phyloP scores from a whole-genome alignment of 129 eudicot species.

The Flaveria linearis region DNA sequence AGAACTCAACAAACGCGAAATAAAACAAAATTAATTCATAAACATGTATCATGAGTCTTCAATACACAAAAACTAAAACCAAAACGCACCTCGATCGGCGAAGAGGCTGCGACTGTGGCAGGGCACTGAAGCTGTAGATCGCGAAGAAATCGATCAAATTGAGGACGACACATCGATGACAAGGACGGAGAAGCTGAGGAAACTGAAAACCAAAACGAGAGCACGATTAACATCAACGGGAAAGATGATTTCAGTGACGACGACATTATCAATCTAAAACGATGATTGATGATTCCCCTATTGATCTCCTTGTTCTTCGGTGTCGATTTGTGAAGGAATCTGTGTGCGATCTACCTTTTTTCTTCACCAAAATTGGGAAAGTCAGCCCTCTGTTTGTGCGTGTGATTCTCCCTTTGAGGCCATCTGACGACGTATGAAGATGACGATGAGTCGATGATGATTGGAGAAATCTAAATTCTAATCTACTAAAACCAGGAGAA shows the following conservation, averaged over 20 bases:
- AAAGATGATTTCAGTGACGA: constrained; percentile 15
- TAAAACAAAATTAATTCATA: not conserved
- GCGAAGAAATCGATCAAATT: constrained; percentile 21
- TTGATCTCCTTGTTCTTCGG: constrained; percentile 3
- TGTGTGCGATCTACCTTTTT: constrained; percentile 19
- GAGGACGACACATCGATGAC: constrained; percentile 24
- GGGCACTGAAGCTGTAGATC: constrained; percentile 46
- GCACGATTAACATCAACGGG: constrained; percentile 12
- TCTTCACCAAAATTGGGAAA: constrained; percentile 15
- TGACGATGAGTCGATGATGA: constrained; percentile 13
- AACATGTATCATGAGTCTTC: not conserved
- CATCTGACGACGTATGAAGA: constrained; percentile 29
- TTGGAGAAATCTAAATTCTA: constrained; percentile 25
- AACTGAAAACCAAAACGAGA: constrained; percentile 15
- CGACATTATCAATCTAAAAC: constrained; percentile 20
- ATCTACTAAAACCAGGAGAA: too few relatives aligned
- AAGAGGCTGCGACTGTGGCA: constrained; percentile 19
- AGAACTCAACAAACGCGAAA: constrained; percentile 8
- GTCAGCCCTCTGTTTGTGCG: not conserved
- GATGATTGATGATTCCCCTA: not conserved
- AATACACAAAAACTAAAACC: constrained; percentile 11
- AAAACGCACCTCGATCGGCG: constrained; percentile 37
- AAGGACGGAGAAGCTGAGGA: constrained; percentile 20
- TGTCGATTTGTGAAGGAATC: constrained; percentile 4
- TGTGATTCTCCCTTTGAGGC: constrained; percentile 20